phyloP scores from a whole-genome alignment of 768 basidiomycete species.

The Leccinum olivaceopallidum region DNA sequence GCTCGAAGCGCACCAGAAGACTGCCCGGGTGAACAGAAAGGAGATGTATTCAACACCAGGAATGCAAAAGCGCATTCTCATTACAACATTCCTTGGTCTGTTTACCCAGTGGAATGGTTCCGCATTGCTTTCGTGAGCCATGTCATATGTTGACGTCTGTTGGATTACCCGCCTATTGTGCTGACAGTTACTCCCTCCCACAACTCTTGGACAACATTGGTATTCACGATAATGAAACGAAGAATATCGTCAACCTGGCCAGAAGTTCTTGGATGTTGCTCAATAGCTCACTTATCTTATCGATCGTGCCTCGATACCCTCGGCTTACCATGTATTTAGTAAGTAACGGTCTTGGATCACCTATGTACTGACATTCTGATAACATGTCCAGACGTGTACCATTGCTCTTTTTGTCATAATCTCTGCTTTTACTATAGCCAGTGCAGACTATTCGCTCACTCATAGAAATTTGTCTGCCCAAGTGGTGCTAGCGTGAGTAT shows the following conservation, averaged over 20 bases:
- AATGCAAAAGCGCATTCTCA: neutral
- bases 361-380: neutral
- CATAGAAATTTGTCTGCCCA: neutral
- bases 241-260: neutral
- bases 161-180: neutral
- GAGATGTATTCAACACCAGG: neutral
- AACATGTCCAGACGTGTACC: neutral
- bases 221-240: neutral
- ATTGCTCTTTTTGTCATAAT: neutral
- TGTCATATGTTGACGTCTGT: neutral
- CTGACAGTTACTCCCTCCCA: neutral
- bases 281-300: neutral
- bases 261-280: neutral
- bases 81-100: neutral
- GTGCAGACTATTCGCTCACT: neutral
- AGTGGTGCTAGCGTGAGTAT: neutral
- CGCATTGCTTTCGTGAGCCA: neutral
- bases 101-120: neutral
- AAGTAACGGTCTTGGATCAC: neutral
- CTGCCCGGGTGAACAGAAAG: neutral
- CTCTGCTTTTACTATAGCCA: neutral
- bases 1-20: neutral
- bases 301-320: neutral
- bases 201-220: neutral
- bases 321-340: neutral